These are phyloP conservation scores for Corchorus olitorius DNA, from an alignment of 345 rosid genomes.

Conservation along the genomic window DNA sequence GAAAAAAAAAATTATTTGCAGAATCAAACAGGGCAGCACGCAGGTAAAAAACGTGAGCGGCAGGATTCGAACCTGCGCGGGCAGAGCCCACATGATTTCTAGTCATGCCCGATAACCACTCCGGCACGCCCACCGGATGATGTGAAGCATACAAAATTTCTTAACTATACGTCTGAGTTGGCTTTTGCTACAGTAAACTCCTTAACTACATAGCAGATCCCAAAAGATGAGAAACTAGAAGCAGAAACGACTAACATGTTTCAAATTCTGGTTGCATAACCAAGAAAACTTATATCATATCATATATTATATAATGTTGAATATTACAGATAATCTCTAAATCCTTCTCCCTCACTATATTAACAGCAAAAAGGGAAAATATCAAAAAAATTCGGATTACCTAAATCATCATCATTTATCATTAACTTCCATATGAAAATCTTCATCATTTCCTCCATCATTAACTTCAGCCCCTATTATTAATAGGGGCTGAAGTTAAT, in stretches of 20 bases:
- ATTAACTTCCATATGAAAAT: too few species aligned
- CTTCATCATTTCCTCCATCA: too few species aligned
- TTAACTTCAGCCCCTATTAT: too few species aligned
- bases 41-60: conserved; percentile 44
- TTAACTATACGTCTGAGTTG: too few species aligned
- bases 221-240: neutral
- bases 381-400: too few species aligned
- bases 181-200: too few species aligned
- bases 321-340: neutral
- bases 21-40: too few species aligned
- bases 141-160: too few species aligned
- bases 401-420: too few species aligned
- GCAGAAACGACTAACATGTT: neutral
- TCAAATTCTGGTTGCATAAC: neutral
- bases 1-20: too few species aligned
- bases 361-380: neutral
- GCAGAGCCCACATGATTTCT: conserved; percentile 96
- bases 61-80: conserved; percentile 93
- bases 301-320: neutral
- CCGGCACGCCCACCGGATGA: conserved; percentile 69
- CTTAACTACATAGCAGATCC: too few species aligned
- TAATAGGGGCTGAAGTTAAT: too few species aligned
- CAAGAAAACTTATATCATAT: neutral
- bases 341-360: neutral
- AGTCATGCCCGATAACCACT: conserved; percentile 98